Conservation (phyloP, 768 basidiomycete species). For the Lactarius sp. region DNA sequence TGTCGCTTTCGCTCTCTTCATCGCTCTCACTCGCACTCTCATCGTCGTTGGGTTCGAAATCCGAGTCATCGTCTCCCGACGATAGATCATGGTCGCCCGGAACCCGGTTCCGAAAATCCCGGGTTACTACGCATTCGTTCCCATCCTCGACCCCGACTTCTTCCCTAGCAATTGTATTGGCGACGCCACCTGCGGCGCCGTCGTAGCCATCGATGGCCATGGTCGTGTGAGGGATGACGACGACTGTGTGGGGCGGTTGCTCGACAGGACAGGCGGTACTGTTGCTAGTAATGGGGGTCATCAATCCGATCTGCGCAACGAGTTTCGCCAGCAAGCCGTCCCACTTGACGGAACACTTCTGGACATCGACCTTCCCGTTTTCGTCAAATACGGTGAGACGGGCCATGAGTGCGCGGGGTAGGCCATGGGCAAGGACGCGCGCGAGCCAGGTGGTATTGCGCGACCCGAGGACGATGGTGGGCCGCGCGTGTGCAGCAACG, state of each 20-base stretch:
- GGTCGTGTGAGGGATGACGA: not conserved
- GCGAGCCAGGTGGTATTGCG: constrained; percentile 37
- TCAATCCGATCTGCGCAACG: constrained; percentile 43
- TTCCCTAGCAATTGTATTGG: not conserved
- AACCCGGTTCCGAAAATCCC: not conserved
- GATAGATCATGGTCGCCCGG: not conserved
- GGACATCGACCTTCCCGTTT: constrained; percentile 25
- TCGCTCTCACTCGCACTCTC: constrained; percentile 3
- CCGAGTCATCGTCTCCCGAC: not conserved
- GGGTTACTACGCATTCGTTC: not conserved
- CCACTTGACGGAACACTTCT: constrained; percentile 30
- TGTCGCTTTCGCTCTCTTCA: constrained; percentile 6
- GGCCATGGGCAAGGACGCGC: constrained; percentile 30
- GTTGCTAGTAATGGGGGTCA: not conserved
- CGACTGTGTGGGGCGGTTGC: not conserved
- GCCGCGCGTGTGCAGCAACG: constrained; percentile 27
- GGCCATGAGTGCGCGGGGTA: constrained; percentile 34
- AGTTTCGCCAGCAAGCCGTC: constrained; percentile 37
- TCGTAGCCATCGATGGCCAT: not conserved
- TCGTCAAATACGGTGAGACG: constrained; percentile 25
- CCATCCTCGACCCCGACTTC: not conserved
- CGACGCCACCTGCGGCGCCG: not conserved
- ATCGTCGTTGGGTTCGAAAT: not conserved
- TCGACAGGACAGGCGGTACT: not conserved
- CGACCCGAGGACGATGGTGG: constrained; percentile 23